Conservation (phyloP, 371 early-diverging fungal genomes). For the Gilbertella persicaria region DNA sequence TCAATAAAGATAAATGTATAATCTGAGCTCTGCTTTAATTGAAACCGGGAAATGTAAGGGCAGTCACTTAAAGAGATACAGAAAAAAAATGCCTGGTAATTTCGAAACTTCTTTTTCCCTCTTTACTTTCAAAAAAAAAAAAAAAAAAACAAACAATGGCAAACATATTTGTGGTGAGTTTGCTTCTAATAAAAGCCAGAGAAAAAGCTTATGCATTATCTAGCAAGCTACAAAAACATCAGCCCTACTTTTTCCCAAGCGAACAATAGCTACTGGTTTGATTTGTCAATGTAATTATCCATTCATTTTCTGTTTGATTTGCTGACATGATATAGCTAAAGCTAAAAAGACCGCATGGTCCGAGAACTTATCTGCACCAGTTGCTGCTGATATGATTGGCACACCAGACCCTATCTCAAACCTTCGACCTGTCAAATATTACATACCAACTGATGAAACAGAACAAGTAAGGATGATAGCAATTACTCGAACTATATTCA, state of each 20-base stretch:
- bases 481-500: not conserved
- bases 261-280: not conserved
- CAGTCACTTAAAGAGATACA: no score
- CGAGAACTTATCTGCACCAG: constrained; percentile 28
- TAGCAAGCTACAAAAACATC: no score
- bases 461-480: constrained; percentile 31
- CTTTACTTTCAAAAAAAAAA: not conserved
- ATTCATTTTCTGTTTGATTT: not conserved
- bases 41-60: no score
- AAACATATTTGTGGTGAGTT: not conserved
- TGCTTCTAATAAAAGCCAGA: no score
- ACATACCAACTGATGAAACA: constrained; percentile 62
- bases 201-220: no score
- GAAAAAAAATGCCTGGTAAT: not conserved
- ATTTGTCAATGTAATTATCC: not conserved
- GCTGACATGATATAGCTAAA: not conserved
- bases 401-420: constrained; percentile 74
- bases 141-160: not conserved
- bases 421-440: constrained; percentile 69
- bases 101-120: not conserved
- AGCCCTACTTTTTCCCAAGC: no score
- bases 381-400: constrained; percentile 61
- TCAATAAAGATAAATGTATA: no score
- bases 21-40: no score
- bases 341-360: constrained; percentile 2